Base-by-base conservation (phyloP, 176 grass and related monocot genomes). In the Raddia distichophylla region DNA sequence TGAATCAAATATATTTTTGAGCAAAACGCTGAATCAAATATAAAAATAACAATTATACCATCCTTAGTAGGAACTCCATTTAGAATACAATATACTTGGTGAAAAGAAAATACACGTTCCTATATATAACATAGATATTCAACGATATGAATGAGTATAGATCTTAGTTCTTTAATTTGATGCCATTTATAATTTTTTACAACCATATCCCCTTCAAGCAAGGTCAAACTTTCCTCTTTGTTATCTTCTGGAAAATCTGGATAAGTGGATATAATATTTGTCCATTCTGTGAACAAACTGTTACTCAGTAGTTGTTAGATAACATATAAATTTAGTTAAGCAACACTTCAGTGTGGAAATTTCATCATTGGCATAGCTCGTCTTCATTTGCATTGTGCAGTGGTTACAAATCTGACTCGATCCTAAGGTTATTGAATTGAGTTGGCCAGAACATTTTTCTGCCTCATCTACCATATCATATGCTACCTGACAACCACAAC, bases 391-490 rank as follows among this genome's bases (percentile, higher is more conserved):
- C 22, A 52, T 66, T 65, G 10, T 78, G 32, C 17, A 53, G 49
- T 66, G 33, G 19, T 66, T 78, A 46, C 47, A 78, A 66, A 66
- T 16, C 27, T 62, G 65, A 40, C 27, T 52, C 34, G 52, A 78
- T 65, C 65, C 47, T 40, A 66, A 65, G n/a, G 40, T 40, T 40
- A 78, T 27, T 71, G 47, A 71, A 71, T 40, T 78, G 53, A 44
- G 35, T 44, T 75, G 17, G n/a, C 37, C 43, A 44, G 72, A 75
- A 74, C 6, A 75, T 57, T 20, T 18, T 75, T 59, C 6, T 20
- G 32, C 14, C 42, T 45, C 54, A 44, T 14, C 55, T 58, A 22
- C 54, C 11, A 19, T 75, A 44, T 75, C 35, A 6, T 57, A 75
- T 71, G 9, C 11, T 45, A 10, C 40, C 22, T 60, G 73, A 60